Evolutionary conservation across 805 yeast genomes (phyloP).

Genomic region (Groenewaldozyma salmanticensis): DNA sequence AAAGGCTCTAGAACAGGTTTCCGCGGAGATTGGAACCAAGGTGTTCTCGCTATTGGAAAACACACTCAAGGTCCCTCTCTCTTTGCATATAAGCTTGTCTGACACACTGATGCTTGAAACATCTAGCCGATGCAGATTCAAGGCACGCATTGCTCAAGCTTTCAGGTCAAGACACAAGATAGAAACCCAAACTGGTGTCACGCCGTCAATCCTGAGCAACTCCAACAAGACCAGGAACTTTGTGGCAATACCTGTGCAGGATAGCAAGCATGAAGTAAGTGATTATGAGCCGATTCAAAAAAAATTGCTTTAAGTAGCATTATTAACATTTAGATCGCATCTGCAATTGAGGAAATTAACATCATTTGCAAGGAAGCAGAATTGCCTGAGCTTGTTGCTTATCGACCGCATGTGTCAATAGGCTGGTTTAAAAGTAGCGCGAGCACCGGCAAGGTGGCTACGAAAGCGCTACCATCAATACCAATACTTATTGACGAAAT

Average conservation of each 20-base stretch:
- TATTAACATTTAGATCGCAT: no score
- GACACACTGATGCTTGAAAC: slow-evolving; percentile 20
- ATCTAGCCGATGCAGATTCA: slow-evolving; percentile 7
- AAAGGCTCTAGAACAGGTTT: not conserved
- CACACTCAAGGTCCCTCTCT: slow-evolving; percentile 15
- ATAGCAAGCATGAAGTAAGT: not conserved
- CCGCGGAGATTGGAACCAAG: not conserved
- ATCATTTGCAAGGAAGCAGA: slow-evolving; percentile 2
- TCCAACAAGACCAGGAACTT: not conserved
- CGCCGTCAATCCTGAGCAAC: not conserved
- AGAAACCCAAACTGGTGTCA: not conserved
- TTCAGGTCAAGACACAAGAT: no score
- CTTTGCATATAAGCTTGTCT: slow-evolving; percentile 22
- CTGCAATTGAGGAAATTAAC: no score
- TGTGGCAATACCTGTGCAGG: slow-evolving; percentile 1
- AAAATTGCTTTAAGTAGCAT: no score
- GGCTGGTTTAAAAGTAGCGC: slow-evolving; percentile 10
- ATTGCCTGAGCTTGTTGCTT: slow-evolving; percentile 2
- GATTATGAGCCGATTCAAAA: not conserved
- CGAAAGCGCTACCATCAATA: no score
- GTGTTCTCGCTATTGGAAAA: slow-evolving; percentile 13
- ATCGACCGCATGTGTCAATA: slow-evolving; percentile 12
- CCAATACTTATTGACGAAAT: no score
- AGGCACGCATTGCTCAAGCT: not conserved
- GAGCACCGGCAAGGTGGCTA: not conserved